These are phyloP conservation scores for Solanum hybrid DNA, from an alignment of 305 asterid genomes.

Conservation along the genomic window DNA sequence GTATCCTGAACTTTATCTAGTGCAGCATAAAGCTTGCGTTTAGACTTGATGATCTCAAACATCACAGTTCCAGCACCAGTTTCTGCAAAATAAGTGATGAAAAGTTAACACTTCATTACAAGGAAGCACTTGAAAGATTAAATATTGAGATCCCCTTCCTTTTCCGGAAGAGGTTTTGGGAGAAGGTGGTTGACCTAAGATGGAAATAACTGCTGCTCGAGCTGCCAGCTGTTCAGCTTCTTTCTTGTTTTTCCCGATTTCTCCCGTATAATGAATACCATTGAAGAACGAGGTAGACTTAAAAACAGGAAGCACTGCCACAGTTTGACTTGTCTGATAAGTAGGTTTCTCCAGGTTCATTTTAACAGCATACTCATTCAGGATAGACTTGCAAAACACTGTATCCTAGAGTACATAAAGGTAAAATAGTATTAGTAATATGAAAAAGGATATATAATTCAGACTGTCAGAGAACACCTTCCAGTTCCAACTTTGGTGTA, in stretches of 20 bases:
- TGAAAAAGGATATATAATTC: not conserved
- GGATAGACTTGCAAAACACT: conserved; percentile 41
- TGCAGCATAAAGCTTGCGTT: conserved; percentile 29
- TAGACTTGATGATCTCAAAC: conserved; percentile 37
- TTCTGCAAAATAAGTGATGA: conserved; percentile 21
- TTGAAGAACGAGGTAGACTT: conserved; percentile 28
- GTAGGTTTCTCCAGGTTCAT: conserved; percentile 15
- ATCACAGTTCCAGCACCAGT: conserved; percentile 27
- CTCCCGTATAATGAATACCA: conserved; percentile 38
- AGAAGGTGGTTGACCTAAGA: conserved; percentile 28
- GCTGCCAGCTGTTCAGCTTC: conserved; percentile 73
- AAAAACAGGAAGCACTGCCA: conserved; percentile 29
- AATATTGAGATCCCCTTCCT: not conserved
- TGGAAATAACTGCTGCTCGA: conserved; percentile 40
- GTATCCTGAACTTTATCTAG: conserved; percentile 18
- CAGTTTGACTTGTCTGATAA: conserved; percentile 22
- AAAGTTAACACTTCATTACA: not conserved
- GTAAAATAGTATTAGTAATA: not conserved
- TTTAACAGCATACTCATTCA: conserved; percentile 36
- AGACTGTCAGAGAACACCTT: not conserved
- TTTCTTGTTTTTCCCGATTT: conserved; percentile 42
- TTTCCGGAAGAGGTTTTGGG: not conserved
- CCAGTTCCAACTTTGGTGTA: not conserved
- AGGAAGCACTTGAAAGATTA: not conserved
- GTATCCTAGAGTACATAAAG: conserved; percentile 22